Percentiles rank a stretch among this genome's conserved stretches.
phyloP scores from a whole-genome alignment of 2,329 filamentous ascomycete genomes.

The Triangularia verruculosa region DNA sequence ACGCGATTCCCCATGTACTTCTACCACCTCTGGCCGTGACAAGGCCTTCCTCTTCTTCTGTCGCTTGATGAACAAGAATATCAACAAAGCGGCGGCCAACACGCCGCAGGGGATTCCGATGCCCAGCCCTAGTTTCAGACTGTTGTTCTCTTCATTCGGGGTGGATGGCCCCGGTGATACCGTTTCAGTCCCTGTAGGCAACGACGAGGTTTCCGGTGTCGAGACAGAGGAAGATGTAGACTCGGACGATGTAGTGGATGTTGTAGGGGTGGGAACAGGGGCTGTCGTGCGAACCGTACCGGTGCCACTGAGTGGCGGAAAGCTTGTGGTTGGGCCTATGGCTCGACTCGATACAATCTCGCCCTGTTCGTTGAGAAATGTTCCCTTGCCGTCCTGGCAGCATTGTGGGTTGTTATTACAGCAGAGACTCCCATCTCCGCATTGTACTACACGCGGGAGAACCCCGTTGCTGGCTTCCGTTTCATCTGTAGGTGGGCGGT shows the following conservation, averaged over 20 bases:
- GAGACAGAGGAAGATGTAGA: conserved; percentile 1
- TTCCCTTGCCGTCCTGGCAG: conserved; percentile 12
- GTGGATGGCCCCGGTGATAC: not conserved
- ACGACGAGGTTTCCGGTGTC: not conserved
- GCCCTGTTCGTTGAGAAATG: conserved; percentile 16
- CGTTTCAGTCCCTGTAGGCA: not conserved
- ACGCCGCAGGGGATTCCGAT: not conserved
- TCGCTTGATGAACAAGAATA: not conserved
- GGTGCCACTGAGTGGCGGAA: conserved; percentile 10
- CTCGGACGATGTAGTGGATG: not conserved
- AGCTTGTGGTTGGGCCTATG: conserved; percentile 16
- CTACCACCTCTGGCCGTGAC: not conserved
- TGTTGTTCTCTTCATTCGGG: conserved; percentile 4
- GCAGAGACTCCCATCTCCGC: conserved; percentile 19
- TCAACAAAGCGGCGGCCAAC: not conserved
- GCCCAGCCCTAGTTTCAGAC: not conserved
- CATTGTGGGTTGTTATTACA: conserved; percentile 17
- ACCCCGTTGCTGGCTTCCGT: conserved; percentile 1
- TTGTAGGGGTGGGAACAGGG: not conserved
- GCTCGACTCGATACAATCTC: not conserved
- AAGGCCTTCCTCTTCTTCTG: not conserved
- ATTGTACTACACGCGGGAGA: conserved; percentile 19
- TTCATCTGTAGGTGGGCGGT: conserved; percentile 14
- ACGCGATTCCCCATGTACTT: not conserved
- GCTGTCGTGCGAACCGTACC: conserved; percentile 2